phyloP scores from a whole-genome alignment of 148 eudicot species.

The Chenopodium berlandieri region DNA sequence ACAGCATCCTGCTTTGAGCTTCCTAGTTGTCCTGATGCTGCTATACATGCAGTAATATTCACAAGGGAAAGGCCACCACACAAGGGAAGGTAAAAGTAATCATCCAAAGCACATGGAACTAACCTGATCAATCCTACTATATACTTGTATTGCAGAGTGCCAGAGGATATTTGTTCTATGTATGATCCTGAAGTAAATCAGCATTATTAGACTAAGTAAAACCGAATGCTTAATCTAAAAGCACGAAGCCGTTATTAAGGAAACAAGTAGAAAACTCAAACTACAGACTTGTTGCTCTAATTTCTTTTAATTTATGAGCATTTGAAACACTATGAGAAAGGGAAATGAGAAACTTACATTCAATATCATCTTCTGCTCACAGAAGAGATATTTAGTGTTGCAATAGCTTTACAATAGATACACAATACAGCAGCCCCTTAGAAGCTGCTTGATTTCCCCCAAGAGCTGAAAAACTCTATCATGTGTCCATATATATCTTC shows the following conservation, averaged over 20 bases:
- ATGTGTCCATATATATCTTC: constrained; percentile 72
- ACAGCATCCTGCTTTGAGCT: not conserved
- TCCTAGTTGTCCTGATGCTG: not conserved
- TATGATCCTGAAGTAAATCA: constrained; percentile 3
- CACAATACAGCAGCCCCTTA: constrained; percentile 22
- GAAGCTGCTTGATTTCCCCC: constrained; percentile 41
- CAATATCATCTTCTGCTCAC: not conserved
- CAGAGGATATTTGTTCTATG: not conserved
- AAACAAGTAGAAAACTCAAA: not conserved
- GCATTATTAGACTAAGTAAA: not conserved
- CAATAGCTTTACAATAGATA: constrained; percentile 2
- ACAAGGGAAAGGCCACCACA: not conserved
- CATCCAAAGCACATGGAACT: not conserved
- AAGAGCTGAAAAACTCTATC: constrained; percentile 63
- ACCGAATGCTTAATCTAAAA: not conserved
- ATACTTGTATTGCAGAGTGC: not conserved
- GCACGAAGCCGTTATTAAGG: not conserved
- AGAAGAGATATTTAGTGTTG: constrained; percentile 1
- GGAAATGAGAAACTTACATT: constrained; percentile 4
- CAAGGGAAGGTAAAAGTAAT: not conserved
- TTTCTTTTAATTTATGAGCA: not conserved
- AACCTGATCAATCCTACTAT: not conserved
- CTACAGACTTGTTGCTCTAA: not conserved
- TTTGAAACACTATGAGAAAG: too few relatives aligned
- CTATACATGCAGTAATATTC: not conserved